Evolutionary conservation across 441 rosid species (phyloP).

Genomic region (Pelargonium citronellum): DNA sequence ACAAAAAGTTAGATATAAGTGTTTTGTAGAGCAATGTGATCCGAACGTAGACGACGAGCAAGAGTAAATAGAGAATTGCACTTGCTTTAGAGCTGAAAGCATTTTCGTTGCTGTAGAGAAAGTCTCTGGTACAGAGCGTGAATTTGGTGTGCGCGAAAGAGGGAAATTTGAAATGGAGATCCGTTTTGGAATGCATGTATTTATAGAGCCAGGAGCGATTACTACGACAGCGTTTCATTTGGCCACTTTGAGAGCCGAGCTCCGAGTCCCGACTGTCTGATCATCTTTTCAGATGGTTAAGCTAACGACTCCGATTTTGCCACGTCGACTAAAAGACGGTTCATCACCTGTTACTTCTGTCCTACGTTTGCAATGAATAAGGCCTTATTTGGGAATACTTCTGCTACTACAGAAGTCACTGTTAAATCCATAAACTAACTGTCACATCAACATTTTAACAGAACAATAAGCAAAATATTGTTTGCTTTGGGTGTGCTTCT

Average conservation of each 20-base stretch:
- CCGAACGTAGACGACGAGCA: not conserved
- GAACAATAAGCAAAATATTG: too few species aligned
- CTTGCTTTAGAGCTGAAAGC: constrained; percentile 73
- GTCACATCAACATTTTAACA: too few species aligned
- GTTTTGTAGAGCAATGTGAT: not conserved
- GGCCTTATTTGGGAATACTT: too few species aligned
- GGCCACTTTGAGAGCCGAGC: not conserved
- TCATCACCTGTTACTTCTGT: not conserved
- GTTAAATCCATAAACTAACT: too few species aligned
- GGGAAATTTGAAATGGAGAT: constrained; percentile 10
- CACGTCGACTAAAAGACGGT: not conserved
- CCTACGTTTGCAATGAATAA: too few species aligned
- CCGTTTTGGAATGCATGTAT: not conserved
- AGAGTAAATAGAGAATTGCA: constrained; percentile 8
- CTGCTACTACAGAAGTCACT: too few species aligned
- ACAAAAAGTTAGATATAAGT: not conserved
- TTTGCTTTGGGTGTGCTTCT: too few species aligned
- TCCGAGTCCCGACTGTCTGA: not conserved
- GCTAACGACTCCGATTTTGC: not conserved
- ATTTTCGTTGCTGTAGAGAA: constrained; percentile 32
- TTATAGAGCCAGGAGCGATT: not conserved
- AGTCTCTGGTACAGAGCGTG: constrained; percentile 12
- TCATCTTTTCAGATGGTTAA: not conserved
- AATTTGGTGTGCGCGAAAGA: constrained; percentile 13
- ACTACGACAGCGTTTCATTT: not conserved